These are phyloP conservation scores for Scheffersomyces segobiensis DNA, from an alignment of 1,139 yeast genomes.

Conservation along the genomic window DNA sequence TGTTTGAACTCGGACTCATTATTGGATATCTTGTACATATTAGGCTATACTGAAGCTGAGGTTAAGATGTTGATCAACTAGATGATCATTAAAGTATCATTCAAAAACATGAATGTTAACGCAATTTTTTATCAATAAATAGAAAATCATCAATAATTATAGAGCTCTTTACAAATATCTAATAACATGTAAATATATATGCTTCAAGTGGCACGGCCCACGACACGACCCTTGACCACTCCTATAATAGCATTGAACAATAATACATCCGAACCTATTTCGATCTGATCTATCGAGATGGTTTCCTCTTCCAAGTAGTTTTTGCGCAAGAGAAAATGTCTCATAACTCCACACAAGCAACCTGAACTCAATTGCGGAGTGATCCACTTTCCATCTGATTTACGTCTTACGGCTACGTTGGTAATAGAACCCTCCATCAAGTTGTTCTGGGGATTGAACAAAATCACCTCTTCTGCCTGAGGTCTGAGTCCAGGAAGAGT, in stretches of 20 bases:
- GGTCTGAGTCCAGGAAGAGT: constrained; percentile 36
- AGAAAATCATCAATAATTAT: background rate
- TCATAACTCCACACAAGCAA: constrained; percentile 81
- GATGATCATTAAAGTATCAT: background rate
- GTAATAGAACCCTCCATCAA: constrained; percentile 86
- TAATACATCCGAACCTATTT: constrained; percentile 64
- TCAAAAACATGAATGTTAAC: too few relatives aligned
- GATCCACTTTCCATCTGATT: constrained; percentile 55
- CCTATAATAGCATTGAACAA: constrained; percentile 86
- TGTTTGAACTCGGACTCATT: constrained; percentile 71
- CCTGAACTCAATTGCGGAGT: constrained; percentile 81
- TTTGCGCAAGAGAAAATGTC: constrained; percentile 62
- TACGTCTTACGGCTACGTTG: constrained; percentile 66
- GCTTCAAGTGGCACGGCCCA: constrained; percentile 4
- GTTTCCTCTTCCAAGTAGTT: constrained; percentile 57
- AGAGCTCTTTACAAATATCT: background rate
- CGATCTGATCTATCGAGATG: constrained; percentile 45
- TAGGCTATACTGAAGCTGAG: constrained; percentile 72
- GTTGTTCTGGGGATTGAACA: constrained; percentile 60
- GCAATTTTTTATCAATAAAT: background rate
- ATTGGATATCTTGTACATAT: constrained; percentile 72
- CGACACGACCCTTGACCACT: constrained; percentile 62
- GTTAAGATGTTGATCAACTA: constrained; percentile 30
- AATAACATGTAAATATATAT: background rate
- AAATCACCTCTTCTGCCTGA: constrained; percentile 63